phyloP scores from a whole-genome alignment of 2,329 filamentous ascomycete species.

The Phialophora verrucosa region DNA sequence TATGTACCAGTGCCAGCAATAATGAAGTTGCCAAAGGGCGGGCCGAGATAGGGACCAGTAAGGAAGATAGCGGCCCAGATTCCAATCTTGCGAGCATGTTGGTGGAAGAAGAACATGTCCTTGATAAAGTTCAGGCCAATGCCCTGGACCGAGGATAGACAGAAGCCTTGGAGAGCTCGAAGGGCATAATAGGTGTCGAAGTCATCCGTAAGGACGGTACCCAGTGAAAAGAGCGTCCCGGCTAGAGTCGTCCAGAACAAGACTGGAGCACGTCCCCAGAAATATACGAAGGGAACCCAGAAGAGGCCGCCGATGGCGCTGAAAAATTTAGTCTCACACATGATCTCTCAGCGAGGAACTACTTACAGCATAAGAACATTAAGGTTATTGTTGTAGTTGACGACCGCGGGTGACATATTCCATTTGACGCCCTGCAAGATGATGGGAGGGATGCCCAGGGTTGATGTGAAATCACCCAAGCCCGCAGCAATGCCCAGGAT shows the following conservation, averaged over 20 bases:
- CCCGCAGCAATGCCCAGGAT: constrained; percentile 46
- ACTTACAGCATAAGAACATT: constrained; percentile 49
- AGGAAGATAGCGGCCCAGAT: constrained; percentile 47
- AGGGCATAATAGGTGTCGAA: constrained; percentile 50
- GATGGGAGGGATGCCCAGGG: constrained; percentile 46
- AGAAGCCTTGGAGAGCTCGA: constrained; percentile 52
- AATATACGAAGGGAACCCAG: constrained; percentile 47
- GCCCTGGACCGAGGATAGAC: constrained; percentile 47
- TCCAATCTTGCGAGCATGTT: constrained; percentile 49
- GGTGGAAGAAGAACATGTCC: constrained; percentile 50
- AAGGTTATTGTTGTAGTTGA: constrained; percentile 48
- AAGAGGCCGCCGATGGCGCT: constrained; percentile 48
- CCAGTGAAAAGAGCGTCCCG: constrained; percentile 45
- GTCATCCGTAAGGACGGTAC: constrained; percentile 44
- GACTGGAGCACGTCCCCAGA: constrained; percentile 52
- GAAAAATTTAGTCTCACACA: neutral
- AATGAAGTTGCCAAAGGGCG: constrained; percentile 45
- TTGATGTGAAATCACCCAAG: constrained; percentile 49
- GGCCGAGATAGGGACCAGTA: constrained; percentile 38
- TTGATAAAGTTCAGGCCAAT: constrained; percentile 51
- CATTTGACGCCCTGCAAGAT: constrained; percentile 47
- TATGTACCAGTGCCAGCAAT: constrained; percentile 42
- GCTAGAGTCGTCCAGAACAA: constrained; percentile 47
- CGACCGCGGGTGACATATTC: constrained; percentile 45
- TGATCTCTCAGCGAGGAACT: neutral